Conservation (phyloP, 192 early-diverging fungal genomes). For the Entomortierella lignicola region DNA sequence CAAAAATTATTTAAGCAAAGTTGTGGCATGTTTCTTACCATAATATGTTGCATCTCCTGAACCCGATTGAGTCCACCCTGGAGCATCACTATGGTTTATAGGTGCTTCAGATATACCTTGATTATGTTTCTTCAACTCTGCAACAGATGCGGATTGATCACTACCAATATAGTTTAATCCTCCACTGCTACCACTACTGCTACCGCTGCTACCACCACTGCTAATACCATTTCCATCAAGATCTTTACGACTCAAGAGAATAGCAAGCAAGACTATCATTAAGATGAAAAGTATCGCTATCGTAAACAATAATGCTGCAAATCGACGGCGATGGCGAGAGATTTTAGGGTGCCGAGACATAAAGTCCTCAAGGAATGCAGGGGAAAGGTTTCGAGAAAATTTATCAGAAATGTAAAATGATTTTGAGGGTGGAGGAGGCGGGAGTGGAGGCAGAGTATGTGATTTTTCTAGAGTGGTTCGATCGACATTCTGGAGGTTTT, state of each 20-base stretch:
- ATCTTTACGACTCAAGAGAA: slow-evolving; percentile 17
- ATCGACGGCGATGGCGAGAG: slow-evolving; percentile 32
- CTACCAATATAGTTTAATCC: slow-evolving; percentile 3
- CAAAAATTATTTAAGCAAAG: background rate
- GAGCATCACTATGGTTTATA: slow-evolving; percentile 29
- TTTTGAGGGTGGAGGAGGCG: slow-evolving; percentile 25
- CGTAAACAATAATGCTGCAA: slow-evolving; percentile 22
- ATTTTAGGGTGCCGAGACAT: slow-evolving; percentile 29
- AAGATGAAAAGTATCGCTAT: slow-evolving; percentile 1
- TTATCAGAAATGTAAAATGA: slow-evolving; percentile 25
- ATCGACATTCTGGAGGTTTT: background rate
- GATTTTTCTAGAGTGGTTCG: background rate
- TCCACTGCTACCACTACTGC: background rate
- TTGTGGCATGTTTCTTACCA: slow-evolving; percentile 21
- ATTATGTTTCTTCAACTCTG: slow-evolving; percentile 28
- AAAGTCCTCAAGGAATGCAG: slow-evolving; percentile 26
- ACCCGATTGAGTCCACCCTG: slow-evolving; percentile 34
- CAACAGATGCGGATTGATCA: slow-evolving; percentile 7
- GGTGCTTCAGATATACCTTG: slow-evolving; percentile 16
- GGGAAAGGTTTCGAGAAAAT: background rate
- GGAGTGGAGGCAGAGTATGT: slow-evolving; percentile 24
- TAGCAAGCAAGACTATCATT: slow-evolving; percentile 16
- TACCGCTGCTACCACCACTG: background rate
- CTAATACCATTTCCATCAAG: background rate
- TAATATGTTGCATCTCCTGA: slow-evolving; percentile 64